These are phyloP conservation scores for Calophaca sinica DNA, from an alignment of 306 rosid species.

Conservation along the genomic window DNA sequence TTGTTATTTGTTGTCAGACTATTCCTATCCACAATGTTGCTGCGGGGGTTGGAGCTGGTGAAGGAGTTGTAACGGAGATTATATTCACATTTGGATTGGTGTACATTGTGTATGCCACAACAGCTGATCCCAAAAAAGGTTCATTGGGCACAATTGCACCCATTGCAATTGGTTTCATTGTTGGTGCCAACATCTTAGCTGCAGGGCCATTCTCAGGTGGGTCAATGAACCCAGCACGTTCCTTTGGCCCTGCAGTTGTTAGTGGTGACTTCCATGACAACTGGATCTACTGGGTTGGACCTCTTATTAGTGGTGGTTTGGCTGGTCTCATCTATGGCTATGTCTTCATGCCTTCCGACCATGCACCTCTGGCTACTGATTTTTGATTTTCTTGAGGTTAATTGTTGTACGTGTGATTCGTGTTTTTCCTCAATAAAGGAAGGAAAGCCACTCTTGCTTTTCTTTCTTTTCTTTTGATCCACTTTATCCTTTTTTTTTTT, in stretches of 20 bases:
- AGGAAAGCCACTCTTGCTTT: conserved; percentile 38
- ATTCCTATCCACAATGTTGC: conserved; percentile 70
- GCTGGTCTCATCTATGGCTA: conserved; percentile 78
- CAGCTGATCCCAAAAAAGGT: conserved; percentile 93
- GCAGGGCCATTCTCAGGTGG: conserved; percentile 94
- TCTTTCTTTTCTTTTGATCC: conserved; percentile 31
- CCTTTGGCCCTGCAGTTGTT: conserved; percentile 92
- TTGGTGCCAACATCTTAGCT: conserved; percentile 90
- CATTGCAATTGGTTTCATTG: conserved; percentile 88
- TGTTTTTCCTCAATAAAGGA: conserved; percentile 47
- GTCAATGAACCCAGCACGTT: conserved; percentile 91
- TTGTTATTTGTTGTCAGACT: conserved; percentile 47
- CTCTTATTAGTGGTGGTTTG: conserved; percentile 86
- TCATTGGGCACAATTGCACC: conserved; percentile 85
- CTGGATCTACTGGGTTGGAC: conserved; percentile 98
- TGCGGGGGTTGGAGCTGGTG: conserved; percentile 70
- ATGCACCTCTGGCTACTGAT: conserved; percentile 60
- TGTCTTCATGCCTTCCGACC: conserved; percentile 63
- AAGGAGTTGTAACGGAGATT: conserved; percentile 83
- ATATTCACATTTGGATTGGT: conserved; percentile 82
- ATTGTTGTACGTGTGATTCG: neutral
- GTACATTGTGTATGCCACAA: conserved; percentile 90
- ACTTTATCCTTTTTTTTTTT: conserved; percentile 12
- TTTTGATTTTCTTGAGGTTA: conserved; percentile 37
- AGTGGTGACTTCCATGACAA: conserved; percentile 70